Conservation (phyloP, 441 rosid genomes). For the Eruca vesicaria region DNA sequence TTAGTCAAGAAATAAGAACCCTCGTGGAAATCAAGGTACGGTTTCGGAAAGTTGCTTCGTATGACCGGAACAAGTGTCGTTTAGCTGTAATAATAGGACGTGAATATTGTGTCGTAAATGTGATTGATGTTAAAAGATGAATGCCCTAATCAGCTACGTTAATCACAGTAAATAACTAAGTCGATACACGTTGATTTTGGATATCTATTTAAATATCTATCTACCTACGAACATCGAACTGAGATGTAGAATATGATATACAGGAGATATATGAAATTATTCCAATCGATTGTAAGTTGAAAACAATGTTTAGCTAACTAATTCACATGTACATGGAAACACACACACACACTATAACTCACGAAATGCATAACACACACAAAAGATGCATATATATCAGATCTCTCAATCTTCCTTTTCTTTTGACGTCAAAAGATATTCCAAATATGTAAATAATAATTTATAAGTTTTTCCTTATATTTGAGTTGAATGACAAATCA, state of each 20-base stretch:
- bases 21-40: slow-evolving; percentile 16
- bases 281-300: too few species aligned
- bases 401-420: neutral
- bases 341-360: neutral
- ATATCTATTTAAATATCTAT: too few species aligned
- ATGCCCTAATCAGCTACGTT: neutral
- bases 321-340: too few species aligned
- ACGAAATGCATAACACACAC: too few species aligned
- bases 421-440: neutral
- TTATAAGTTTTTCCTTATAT: neutral
- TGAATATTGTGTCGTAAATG: neutral
- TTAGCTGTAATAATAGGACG: slow-evolving; percentile 4
- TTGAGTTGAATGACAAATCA: neutral
- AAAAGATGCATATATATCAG: too few species aligned
- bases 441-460: neutral
- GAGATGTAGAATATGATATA: too few species aligned
- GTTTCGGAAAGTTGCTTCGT: neutral
- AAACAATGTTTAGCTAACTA: too few species aligned
- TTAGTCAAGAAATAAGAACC: neutral
- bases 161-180: neutral
- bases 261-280: too few species aligned
- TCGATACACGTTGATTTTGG: neutral
- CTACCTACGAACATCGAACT: too few species aligned
- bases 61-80: neutral
- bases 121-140: neutral